Percentiles rank a stretch among this genome's conserved stretches.
These are phyloP conservation scores for Erodium texanum DNA, from an alignment of 441 rosid species.

Conservation along the genomic window DNA sequence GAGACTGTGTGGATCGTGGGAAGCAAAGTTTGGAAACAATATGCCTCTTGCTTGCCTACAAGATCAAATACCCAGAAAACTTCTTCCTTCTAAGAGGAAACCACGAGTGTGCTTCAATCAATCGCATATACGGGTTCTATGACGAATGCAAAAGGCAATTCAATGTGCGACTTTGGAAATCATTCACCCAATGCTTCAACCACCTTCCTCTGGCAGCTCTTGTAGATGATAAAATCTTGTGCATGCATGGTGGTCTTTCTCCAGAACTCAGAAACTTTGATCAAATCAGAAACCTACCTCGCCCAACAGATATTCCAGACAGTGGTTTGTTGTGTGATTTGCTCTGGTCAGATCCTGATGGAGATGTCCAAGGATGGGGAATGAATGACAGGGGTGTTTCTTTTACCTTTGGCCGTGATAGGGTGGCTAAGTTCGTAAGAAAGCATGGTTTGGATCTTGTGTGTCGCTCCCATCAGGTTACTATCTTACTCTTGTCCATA, in stretches of 20 bases:
- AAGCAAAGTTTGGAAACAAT: conserved; percentile 92
- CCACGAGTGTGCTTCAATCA: conserved; percentile 85
- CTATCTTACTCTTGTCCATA: conserved; percentile 7
- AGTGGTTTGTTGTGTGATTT: conserved; percentile 80
- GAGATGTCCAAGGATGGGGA: conserved; percentile 86
- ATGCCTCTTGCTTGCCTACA: conserved; percentile 78
- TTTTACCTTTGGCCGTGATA: conserved; percentile 76
- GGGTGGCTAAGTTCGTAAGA: conserved; percentile 60
- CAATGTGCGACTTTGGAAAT: conserved; percentile 82
- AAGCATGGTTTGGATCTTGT: conserved; percentile 83
- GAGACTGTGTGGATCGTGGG: conserved; percentile 93
- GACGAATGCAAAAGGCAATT: conserved; percentile 87
- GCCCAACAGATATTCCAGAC: conserved; percentile 74
- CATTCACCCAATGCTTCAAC: conserved; percentile 75
- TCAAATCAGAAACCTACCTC: conserved; percentile 56
- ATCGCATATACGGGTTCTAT: conserved; percentile 78
- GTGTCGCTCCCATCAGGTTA: conserved; percentile 96
- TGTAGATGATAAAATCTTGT: conserved; percentile 74
- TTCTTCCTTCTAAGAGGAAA: conserved; percentile 83
- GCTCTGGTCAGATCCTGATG: conserved; percentile 93
- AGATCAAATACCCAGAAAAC: conserved; percentile 85
- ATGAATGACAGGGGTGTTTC: conserved; percentile 93
- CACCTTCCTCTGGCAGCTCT: conserved; percentile 90
- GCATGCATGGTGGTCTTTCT: conserved; percentile 96
- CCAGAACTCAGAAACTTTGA: conserved; percentile 68